Evolutionary conservation across 1,139 yeast species (phyloP).

Genomic region (Yamadazyma dendronema): DNA sequence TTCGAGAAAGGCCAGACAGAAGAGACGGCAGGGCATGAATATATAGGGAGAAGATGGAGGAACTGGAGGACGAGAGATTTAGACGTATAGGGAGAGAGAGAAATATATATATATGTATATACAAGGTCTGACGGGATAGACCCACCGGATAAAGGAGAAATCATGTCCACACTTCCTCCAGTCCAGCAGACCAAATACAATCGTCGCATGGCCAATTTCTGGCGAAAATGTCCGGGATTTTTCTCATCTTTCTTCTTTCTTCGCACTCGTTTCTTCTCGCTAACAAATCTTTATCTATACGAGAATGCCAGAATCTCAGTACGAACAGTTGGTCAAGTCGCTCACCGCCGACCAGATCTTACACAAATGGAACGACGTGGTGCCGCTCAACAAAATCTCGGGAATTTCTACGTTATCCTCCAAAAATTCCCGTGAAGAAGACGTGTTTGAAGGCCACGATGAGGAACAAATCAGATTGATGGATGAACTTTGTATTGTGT

Average conservation of each 20-base stretch:
- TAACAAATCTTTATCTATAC: too few species aligned
- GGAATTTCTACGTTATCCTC: slow-evolving; percentile 37
- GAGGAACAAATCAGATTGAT: slow-evolving; percentile 90
- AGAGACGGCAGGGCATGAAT: too few species aligned
- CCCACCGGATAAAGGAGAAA: too few species aligned
- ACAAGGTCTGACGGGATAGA: too few species aligned
- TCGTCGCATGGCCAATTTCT: too few species aligned
- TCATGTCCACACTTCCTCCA: too few species aligned
- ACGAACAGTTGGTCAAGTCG: slow-evolving; percentile 44
- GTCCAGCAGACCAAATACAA: neutral
- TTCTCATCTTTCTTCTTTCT: too few species aligned
- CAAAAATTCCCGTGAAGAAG: slow-evolving; percentile 20
- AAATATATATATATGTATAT: too few species aligned
- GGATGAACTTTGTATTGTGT: slow-evolving; percentile 95
- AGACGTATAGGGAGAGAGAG: neutral
- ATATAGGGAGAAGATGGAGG: neutral
- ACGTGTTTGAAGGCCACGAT: slow-evolving; percentile 78
- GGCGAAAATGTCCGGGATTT: too few species aligned
- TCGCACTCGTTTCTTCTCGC: too few species aligned
- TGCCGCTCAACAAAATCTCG: slow-evolving; percentile 48
- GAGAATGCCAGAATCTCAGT: neutral
- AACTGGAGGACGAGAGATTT: neutral
- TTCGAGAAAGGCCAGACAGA: too few species aligned
- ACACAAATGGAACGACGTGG: slow-evolving; percentile 60
- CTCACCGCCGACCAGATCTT: slow-evolving; percentile 51